phyloP scores from a whole-genome alignment of 495 filamentous ascomycete species.

The Echria macrotheca region DNA sequence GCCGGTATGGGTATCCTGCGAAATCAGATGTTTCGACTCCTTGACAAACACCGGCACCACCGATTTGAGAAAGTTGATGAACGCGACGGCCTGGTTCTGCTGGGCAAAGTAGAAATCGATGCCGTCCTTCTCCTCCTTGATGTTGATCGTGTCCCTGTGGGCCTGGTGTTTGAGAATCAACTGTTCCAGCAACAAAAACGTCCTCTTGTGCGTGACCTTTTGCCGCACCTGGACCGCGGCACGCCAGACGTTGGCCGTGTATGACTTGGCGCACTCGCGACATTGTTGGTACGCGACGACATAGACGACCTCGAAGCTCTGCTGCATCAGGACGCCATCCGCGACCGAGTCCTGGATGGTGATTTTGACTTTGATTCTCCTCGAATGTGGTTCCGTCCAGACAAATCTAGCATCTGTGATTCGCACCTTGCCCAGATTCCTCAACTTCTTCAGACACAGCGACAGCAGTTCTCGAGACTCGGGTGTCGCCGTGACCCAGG shows the following conservation, averaged over 20 bases:
- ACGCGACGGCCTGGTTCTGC: constrained; percentile 86
- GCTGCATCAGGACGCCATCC: constrained; percentile 81
- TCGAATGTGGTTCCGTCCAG: constrained; percentile 96
- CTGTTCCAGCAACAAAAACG: constrained; percentile 94
- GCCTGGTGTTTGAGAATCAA: constrained; percentile 89
- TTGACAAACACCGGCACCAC: constrained; percentile 74
- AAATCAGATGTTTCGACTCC: constrained; percentile 88
- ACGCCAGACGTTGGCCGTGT: constrained; percentile 73
- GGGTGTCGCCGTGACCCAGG: constrained; percentile 74
- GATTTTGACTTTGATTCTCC: constrained; percentile 85
- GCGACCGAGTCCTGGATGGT: constrained; percentile 70
- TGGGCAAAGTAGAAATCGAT: constrained; percentile 92
- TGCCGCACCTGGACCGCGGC: constrained; percentile 77
- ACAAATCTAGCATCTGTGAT: constrained; percentile 95
- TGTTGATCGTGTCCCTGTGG: constrained; percentile 91
- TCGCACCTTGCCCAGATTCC: constrained; percentile 75
- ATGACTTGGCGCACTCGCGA: constrained; percentile 87
- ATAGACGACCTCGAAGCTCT: constrained; percentile 91
- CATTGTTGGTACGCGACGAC: constrained; percentile 86
- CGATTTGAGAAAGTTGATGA: constrained; percentile 82
- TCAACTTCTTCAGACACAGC: constrained; percentile 75
- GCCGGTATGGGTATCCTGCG: constrained; percentile 84
- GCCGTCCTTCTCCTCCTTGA: constrained; percentile 89
- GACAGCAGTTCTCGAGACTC: constrained; percentile 90
- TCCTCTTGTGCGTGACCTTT: constrained; percentile 95